Evolutionary conservation across 106 monocot species (phyloP).

Genomic region (Amphibolis antarctica): DNA sequence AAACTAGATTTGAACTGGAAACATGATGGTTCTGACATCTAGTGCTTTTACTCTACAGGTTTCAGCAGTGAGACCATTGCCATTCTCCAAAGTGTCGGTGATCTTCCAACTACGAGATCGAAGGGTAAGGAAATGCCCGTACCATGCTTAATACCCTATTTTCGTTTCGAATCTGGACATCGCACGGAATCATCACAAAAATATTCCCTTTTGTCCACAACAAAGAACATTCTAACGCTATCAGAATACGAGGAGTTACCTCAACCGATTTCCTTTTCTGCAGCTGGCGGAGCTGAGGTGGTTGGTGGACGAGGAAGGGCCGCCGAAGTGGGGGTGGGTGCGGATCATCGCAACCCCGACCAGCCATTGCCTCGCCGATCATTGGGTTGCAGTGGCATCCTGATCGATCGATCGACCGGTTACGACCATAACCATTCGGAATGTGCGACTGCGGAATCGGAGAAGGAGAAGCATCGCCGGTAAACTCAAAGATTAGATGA

Average conservation of each 20-base stretch:
- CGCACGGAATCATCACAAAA: too few relatives aligned
- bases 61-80: constrained; percentile 47
- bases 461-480: too few relatives aligned
- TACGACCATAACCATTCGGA: too few relatives aligned
- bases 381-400: constrained; percentile 58
- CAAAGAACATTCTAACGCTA: too few relatives aligned
- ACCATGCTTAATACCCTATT: neutral
- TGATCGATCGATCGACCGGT: neutral
- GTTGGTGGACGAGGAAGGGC: constrained; percentile 8
- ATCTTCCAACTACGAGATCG: constrained; percentile 76
- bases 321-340: constrained; percentile 51
- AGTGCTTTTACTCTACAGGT: constrained; percentile 27
- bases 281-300: constrained; percentile 73
- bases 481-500: too few relatives aligned
- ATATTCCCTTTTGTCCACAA: too few relatives aligned
- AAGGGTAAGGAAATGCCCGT: constrained; percentile 40
- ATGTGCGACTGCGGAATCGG: too few relatives aligned
- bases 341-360: constrained; percentile 61
- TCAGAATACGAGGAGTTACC: too few relatives aligned
- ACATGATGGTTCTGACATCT: neutral
- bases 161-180: too few relatives aligned
- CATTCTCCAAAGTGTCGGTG: constrained; percentile 63
- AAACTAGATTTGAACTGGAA: neutral
- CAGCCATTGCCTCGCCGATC: constrained; percentile 43
- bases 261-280: constrained; percentile 1